Evolutionary conservation across 768 basidiomycete genomes (phyloP).

Genomic region (Suillus variegatus): DNA sequence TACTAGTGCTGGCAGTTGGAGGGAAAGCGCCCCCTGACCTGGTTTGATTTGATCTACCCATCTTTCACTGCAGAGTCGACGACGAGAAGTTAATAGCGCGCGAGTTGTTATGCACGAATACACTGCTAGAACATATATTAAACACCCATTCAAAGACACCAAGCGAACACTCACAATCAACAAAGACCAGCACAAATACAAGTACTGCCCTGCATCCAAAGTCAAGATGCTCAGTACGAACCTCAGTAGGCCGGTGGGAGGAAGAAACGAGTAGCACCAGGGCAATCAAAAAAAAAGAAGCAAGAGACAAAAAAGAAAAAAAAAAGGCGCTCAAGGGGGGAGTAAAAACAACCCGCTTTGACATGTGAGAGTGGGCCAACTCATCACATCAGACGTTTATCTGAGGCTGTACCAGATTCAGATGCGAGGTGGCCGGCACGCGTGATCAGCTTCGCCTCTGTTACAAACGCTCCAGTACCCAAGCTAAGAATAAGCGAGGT

Average conservation of each 20-base stretch:
- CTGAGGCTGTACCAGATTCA: background rate
- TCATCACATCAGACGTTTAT: constrained; percentile 1
- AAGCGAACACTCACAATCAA: background rate
- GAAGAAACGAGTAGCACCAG: background rate
- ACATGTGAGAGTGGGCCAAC: constrained; percentile 2
- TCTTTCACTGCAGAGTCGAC: background rate
- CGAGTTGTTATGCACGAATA: background rate
- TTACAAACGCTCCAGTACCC: background rate
- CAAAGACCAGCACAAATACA: background rate
- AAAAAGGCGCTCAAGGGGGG: background rate
- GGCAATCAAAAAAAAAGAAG: background rate
- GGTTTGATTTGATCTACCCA: background rate
- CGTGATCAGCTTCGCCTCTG: background rate
- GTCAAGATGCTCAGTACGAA: background rate
- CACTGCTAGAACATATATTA: background rate
- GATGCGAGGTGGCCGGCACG: constrained; percentile 4
- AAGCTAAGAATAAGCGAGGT: background rate
- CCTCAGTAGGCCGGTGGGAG: background rate
- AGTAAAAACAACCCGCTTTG: background rate
- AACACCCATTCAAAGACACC: background rate
- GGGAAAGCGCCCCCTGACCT: too few species aligned
- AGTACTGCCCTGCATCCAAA: background rate
- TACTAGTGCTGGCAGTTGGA: too few species aligned
- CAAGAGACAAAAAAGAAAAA: background rate
- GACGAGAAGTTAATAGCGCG: background rate